These are phyloP conservation scores for Hemileccinum impolitum DNA, from an alignment of 768 basidiomycete genomes.

Conservation along the genomic window DNA sequence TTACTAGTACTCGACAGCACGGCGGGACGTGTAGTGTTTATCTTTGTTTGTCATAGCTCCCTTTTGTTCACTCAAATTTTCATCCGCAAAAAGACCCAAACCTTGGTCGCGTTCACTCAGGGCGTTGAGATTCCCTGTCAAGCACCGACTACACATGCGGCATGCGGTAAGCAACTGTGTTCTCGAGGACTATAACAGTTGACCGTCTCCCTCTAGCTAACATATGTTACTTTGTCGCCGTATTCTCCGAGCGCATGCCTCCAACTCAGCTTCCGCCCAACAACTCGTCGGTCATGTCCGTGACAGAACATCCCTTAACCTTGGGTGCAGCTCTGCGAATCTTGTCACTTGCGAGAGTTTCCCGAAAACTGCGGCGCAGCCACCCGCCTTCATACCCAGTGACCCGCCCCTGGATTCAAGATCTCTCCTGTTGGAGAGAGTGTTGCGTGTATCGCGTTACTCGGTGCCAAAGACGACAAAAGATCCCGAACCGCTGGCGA, in stretches of 20 bases:
- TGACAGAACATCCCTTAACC: slow-evolving; percentile 8
- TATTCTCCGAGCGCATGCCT: slow-evolving; percentile 46
- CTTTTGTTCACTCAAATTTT: slow-evolving; percentile 26
- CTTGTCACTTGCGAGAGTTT: slow-evolving; percentile 12
- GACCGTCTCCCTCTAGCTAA: slow-evolving; percentile 44
- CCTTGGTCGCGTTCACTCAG: slow-evolving; percentile 26
- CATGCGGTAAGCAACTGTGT: slow-evolving; percentile 47
- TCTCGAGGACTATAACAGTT: background rate
- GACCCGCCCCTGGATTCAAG: slow-evolving; percentile 6
- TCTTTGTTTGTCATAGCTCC: slow-evolving; percentile 18
- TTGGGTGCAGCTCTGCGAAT: slow-evolving; percentile 13
- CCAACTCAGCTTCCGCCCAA: slow-evolving; percentile 24
- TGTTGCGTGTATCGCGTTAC: slow-evolving; percentile 26
- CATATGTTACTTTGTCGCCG: slow-evolving; percentile 76
- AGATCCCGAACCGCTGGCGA: slow-evolving; percentile 6
- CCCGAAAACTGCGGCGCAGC: slow-evolving; percentile 7
- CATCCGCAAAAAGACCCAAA: slow-evolving; percentile 6
- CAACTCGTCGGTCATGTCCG: slow-evolving; percentile 19
- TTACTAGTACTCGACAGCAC: no score
- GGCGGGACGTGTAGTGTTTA: slow-evolving; percentile 22
- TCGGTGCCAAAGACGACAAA: slow-evolving; percentile 22
- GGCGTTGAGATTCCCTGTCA: slow-evolving; percentile 29
- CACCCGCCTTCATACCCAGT: background rate
- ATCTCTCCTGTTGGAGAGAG: slow-evolving; percentile 22
- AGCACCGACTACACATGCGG: slow-evolving; percentile 38